Conservation (phyloP, 2,329 filamentous ascomycete genomes). For the Amauroascus niger region DNA sequence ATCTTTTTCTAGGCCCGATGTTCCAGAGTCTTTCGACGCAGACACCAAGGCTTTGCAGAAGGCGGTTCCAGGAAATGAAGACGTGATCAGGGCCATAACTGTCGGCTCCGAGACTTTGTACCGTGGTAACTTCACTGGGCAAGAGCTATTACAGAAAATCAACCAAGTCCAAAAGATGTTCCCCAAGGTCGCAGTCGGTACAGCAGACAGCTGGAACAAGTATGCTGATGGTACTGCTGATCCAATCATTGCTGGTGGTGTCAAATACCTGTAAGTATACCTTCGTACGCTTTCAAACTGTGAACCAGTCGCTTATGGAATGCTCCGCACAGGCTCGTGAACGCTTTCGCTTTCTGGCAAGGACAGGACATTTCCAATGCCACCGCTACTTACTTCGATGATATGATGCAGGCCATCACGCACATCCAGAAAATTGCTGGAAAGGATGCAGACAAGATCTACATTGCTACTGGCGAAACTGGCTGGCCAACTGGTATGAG, state of each 20-base stretch:
- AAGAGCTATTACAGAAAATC: slow-evolving; percentile 52
- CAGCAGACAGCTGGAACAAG: slow-evolving; percentile 66
- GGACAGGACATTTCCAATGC: slow-evolving; percentile 49
- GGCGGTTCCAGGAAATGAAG: slow-evolving; percentile 38
- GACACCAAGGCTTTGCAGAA: slow-evolving; percentile 51
- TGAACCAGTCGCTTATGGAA: background rate
- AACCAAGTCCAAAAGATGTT: slow-evolving; percentile 49
- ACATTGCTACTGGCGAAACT: slow-evolving; percentile 61
- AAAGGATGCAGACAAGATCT: slow-evolving; percentile 43
- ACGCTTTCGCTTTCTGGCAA: slow-evolving; percentile 68
- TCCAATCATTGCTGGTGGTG: slow-evolving; percentile 49
- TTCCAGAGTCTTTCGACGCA: slow-evolving; percentile 50
- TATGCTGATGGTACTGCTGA: slow-evolving; percentile 59
- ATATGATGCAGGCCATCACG: slow-evolving; percentile 53
- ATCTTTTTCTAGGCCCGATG: slow-evolving; percentile 47
- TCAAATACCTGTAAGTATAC: slow-evolving; percentile 47
- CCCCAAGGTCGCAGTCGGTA: slow-evolving; percentile 51
- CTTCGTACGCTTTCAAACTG: background rate
- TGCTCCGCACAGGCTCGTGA: slow-evolving; percentile 42
- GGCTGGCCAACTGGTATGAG: slow-evolving; percentile 51
- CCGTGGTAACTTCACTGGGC: slow-evolving; percentile 55
- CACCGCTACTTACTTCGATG: slow-evolving; percentile 55
- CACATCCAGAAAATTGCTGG: slow-evolving; percentile 54
- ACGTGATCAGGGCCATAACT: slow-evolving; percentile 57
- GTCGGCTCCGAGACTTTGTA: slow-evolving; percentile 64